Evolutionary conservation across 106 monocot genomes (phyloP), one percentile per base, ranked within the genome.

Genomic region (Dendrobium catenatum): DNA sequence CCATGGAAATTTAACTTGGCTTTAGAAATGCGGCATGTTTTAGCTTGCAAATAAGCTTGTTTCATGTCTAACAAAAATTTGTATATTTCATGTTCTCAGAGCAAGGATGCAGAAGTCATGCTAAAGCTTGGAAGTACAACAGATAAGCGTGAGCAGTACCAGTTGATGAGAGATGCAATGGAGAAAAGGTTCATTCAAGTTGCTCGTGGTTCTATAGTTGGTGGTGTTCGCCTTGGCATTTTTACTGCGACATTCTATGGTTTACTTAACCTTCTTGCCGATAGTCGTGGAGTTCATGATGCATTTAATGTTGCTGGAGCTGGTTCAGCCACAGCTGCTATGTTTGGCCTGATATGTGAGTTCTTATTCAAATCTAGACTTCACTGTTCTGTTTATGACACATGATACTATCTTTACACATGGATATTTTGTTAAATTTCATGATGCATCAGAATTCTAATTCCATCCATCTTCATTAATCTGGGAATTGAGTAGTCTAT

Each of bases 61-160:
- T 43, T 58, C 13, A 9, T 42, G 18, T 73, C 11, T 66, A 44
- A 9, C 5, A 43, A 75, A 40, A 4, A 68, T 24, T 6, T 5
- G 16, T 22, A 48, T 49, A 16, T 33, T 44, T 72, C 51, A n/a
- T 82, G 64, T 31, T 79, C 78, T 43, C 85, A 97, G 96, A 94
- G 94, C 86, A 99, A 99, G 73, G 99, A 99, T 90, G 99, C 99
- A 66, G 99, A 99, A 81, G 95, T 99, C 27, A 90, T 93, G 91
- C 73, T 99, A 74, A 99, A 99, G 80, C 93, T 99, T 70, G 99
- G 99, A 55, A 95, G 95, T 85, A 99, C 99, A 20, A 80, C 90
- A 44, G 91, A 97, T 73, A 95, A 99, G 81, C 88, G 99, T 56
- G 99, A 99, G 80, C 93, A 99, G 72, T 99, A 99, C 79, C 89